Base-by-base conservation (phyloP, 1,284 basidiomycete genomes). In the Exobasidium cylindrosporum region DNA sequence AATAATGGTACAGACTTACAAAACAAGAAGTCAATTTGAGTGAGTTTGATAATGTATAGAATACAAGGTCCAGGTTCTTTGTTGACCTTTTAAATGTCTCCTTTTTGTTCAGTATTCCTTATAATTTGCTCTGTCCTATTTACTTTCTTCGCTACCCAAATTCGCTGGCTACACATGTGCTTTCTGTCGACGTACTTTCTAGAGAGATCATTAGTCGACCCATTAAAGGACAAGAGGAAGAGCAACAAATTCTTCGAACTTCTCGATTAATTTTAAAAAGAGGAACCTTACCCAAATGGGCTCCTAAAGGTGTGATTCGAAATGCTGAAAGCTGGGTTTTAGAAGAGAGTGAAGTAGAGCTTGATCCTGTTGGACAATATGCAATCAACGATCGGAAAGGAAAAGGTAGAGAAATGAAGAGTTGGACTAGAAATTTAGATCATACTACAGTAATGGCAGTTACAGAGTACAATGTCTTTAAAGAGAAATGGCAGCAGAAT, bases 141-240 rank as follows among this genome's bases (percentile, higher is more conserved):
- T 97, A 91, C 84, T 92, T 94, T 76, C 84, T 97, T 65, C 89
- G 96, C 68, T 98, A 98, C 81, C 95, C 96, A 2, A 98, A 97
- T 81, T 94, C 95, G 46, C 91, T 91, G 73, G 91, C 95, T 4
- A 85, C 91, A 11, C 95, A 98, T 81, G 90, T 98, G 77, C 82
- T 96, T 63, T 92, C 92, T 6, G 93, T 92, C 83, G 95, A 97
- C 83, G 92, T 97, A 65, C 86, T 97, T 65, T 89, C 90, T 59
- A 88, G 94, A 66, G 65, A 65, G 21, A 73, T 77, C 59, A 74
- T 75, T 46, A 62, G 70, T 26, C 69, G 76, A 26, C 67, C 69
- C 5, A 50, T 28, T 13, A 24, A 50, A 50, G 21, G 47, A 2
- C 21, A 50, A 26, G 54, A 58, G 14, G 31, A 30, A 57, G 55